Percentiles rank a stretch among this genome's conserved stretches.
These are phyloP conservation scores for Parastagonospora avenae DNA, from an alignment of 2,329 filamentous ascomycete species.

Conservation along the genomic window DNA sequence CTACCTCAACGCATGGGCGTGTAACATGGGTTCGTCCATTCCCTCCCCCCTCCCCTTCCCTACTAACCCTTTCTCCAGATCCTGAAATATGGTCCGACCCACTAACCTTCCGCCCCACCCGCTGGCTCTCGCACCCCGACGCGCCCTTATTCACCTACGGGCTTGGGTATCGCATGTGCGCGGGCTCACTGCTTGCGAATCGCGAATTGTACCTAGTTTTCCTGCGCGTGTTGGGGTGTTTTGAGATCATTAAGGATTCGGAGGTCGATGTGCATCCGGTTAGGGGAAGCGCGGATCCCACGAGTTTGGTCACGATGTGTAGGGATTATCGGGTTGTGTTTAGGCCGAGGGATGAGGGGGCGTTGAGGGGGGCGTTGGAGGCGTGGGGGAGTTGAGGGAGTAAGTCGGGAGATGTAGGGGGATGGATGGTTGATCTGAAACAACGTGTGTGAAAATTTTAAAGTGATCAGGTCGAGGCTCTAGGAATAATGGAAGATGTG, in stretches of 20 bases:
- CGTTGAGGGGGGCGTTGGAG: conserved; percentile 51
- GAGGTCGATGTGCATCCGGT: conserved; percentile 65
- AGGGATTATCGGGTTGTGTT: conserved; percentile 63
- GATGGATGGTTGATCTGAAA: no score
- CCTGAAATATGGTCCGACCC: conserved; percentile 63
- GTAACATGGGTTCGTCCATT: conserved; percentile 65
- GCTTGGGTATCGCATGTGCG: conserved; percentile 71
- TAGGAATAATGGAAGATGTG: no score
- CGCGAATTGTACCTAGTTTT: conserved; percentile 69
- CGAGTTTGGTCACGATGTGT: conserved; percentile 66
- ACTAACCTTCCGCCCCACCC: conserved; percentile 63
- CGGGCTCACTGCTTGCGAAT: conserved; percentile 66
- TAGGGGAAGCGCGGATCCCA: conserved; percentile 64
- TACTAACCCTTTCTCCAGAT: conserved; percentile 42
- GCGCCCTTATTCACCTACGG: conserved; percentile 70
- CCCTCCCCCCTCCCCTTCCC: background rate
- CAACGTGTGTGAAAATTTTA: no score
- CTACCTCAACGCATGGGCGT: conserved; percentile 71
- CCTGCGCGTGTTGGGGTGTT: conserved; percentile 65
- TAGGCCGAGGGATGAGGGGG: conserved; percentile 58
- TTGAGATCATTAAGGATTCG: conserved; percentile 61
- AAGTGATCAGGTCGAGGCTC: no score
- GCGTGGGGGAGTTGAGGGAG: no score
- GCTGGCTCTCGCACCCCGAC: conserved; percentile 68
- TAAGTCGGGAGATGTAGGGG: no score